phyloP scores from a whole-genome alignment of 441 rosid species.

The California macrophylla region DNA sequence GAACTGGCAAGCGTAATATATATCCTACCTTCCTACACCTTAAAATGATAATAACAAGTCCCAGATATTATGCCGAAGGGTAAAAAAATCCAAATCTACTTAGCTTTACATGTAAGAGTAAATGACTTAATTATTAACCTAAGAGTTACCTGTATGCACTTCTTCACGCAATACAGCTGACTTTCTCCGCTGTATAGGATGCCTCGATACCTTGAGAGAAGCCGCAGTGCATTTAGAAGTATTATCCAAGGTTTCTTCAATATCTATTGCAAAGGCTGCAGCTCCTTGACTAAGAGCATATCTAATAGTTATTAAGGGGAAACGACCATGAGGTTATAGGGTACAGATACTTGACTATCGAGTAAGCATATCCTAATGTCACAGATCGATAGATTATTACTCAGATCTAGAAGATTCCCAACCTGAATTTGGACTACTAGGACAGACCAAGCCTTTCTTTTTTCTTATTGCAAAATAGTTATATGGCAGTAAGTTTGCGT shows the following conservation, averaged over 20 bases:
- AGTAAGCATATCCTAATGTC: not conserved
- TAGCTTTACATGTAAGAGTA: not conserved
- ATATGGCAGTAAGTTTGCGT: not conserved
- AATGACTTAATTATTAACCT: slow-evolving; percentile 2
- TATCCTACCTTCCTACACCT: not conserved
- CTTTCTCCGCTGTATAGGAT: slow-evolving; percentile 49
- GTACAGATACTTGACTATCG: not conserved
- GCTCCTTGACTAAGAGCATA: slow-evolving; percentile 77
- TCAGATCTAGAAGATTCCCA: not conserved
- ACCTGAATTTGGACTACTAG: not conserved
- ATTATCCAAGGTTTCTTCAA: slow-evolving; percentile 34
- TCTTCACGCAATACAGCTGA: slow-evolving; percentile 25
- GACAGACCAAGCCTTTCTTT: not conserved
- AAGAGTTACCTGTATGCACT: slow-evolving; percentile 39
- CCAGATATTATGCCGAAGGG: not conserved
- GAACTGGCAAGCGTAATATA: not conserved
- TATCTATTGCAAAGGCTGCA: slow-evolving; percentile 69
- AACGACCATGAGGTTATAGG: slow-evolving; percentile 9
- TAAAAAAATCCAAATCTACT: not conserved
- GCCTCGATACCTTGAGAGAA: slow-evolving; percentile 39
- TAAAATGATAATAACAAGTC: too few relatives aligned
- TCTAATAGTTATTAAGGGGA: slow-evolving; percentile 33
- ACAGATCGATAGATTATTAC: not conserved
- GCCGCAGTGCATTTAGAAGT: slow-evolving; percentile 20
- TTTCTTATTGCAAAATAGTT: not conserved